Evolutionary conservation across 1,139 yeast species (phyloP).

Genomic region (Spathaspora sp.): DNA sequence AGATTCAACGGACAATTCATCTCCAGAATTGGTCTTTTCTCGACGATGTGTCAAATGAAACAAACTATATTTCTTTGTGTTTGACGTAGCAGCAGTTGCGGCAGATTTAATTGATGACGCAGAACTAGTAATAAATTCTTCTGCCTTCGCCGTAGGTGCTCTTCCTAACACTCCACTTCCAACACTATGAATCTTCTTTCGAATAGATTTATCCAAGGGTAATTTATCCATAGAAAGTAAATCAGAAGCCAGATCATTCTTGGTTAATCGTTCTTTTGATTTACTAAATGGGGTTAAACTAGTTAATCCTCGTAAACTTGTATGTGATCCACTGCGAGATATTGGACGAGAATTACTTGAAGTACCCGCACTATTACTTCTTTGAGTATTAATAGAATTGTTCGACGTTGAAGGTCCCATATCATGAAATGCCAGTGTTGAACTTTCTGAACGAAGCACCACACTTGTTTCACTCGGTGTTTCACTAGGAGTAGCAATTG

Average conservation of each 20-base stretch:
- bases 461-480: constrained; percentile 3
- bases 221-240: constrained; percentile 23
- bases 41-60: constrained; percentile 20
- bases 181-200: constrained; percentile 6
- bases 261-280: constrained; percentile 12
- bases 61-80: constrained; percentile 23
- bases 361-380: constrained; percentile 1
- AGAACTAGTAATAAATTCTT: constrained; percentile 13
- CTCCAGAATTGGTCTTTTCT: constrained; percentile 13
- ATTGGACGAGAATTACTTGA: constrained; percentile 9
- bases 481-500: not conserved
- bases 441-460: not conserved
- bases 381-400: constrained; percentile 7
- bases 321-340: constrained; percentile 26
- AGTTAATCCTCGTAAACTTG: constrained; percentile 25
- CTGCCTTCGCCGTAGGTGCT: constrained; percentile 14
- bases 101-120: constrained; percentile 14
- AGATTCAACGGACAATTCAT: constrained; percentile 13
- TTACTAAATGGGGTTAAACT: constrained; percentile 30
- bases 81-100: constrained; percentile 7
- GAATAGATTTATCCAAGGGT: constrained; percentile 11
- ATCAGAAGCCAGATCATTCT: constrained; percentile 26
- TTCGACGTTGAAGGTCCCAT: constrained; percentile 7
- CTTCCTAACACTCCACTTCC: constrained; percentile 14
- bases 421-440: not conserved